Base-by-base conservation (phyloP, 108 stramenopile species). In the Epithemia pelagica region DNA sequence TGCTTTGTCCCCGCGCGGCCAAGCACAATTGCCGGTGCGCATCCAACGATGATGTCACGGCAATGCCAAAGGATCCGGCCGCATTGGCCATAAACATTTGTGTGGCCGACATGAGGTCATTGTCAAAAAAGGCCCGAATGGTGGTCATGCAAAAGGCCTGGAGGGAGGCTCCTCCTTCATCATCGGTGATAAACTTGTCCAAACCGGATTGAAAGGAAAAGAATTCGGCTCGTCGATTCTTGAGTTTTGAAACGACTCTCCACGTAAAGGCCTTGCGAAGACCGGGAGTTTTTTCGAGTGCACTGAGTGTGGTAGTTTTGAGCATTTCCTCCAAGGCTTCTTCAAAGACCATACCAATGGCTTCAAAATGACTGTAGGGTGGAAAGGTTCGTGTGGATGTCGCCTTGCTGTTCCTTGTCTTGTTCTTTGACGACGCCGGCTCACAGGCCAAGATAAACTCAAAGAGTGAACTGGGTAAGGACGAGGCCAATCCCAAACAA, bases 1-100 rank as follows among this genome's bases (percentile, higher is more conserved):
- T 32, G 30, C 84, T 85, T 70, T 92, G 90, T 27, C 90, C 90
- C 57, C 84, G 72, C 15, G 90, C 90, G 20, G 87, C 90, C 66
- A 92, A 65, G 66, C 85, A 84, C 54, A 88, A 64, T 76, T 87
- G 90, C 21, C 86, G 66, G 55, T 85, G 73, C 20, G 88, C 78
- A 79, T 92, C 91, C 30, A 88, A 60, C 1, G 85, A 85, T 2
- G 87, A 84, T 19, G 73, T 70, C 51, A 84, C 76, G 31, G 62
- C 58, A 37, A 93, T 58, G 18, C 91, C 91, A 71, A 93, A 93
- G 21, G 82, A 81, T 28, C 91, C 91, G 30, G 82, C 79, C 37
- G 91, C 91, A 61, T 83, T 76, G 26, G 77, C 59, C 65, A 93
- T 67, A 54, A 93, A 90, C 27, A 75, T 62, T 32, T 77, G 58